These are phyloP conservation scores for Starmerella geochares DNA, from an alignment of 805 yeast genomes.

Conservation along the genomic window DNA sequence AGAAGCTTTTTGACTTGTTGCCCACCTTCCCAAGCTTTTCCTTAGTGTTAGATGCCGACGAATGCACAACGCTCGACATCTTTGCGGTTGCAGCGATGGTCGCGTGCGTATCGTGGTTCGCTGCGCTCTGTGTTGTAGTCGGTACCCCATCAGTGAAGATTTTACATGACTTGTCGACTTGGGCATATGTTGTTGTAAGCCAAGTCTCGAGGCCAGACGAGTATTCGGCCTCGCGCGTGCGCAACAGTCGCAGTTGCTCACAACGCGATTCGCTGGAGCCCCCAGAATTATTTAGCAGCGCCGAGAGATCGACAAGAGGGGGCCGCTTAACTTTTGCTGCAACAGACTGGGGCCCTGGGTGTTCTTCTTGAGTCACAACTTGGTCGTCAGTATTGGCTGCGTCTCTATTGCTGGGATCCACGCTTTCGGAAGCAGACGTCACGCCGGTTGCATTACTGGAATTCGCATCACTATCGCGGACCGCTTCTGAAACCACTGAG, in stretches of 20 bases:
- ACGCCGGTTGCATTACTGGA: neutral
- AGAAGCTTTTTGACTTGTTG: constrained; percentile 30
- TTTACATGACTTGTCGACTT: constrained; percentile 10
- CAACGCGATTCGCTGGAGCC: constrained; percentile 27
- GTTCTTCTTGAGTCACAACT: neutral
- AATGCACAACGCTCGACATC: constrained; percentile 23
- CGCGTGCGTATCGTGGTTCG: constrained; percentile 13
- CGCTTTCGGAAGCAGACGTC: neutral
- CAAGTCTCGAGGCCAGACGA: constrained; percentile 31
- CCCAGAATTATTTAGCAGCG: constrained; percentile 24
- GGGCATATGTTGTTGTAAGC: constrained; percentile 24
- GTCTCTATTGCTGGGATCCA: neutral
- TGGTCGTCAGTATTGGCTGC: neutral
- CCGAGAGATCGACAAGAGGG: constrained; percentile 31
- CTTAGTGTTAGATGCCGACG: constrained; percentile 24
- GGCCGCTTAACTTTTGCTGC: constrained; percentile 27
- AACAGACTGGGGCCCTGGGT: constrained; percentile 4
- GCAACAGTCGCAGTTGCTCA: constrained; percentile 26
- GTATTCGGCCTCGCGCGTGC: constrained; percentile 30
- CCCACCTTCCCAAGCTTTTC: constrained; percentile 29
- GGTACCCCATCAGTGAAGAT: constrained; percentile 29
- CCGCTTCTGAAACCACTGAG: neutral
- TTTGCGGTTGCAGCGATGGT: constrained; percentile 26
- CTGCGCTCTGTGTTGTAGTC: constrained; percentile 22
- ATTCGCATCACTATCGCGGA: neutral